Base-by-base conservation (phyloP, 2,329 filamentous ascomycete species). In the Ophiostoma novo-ulmi region DNA sequence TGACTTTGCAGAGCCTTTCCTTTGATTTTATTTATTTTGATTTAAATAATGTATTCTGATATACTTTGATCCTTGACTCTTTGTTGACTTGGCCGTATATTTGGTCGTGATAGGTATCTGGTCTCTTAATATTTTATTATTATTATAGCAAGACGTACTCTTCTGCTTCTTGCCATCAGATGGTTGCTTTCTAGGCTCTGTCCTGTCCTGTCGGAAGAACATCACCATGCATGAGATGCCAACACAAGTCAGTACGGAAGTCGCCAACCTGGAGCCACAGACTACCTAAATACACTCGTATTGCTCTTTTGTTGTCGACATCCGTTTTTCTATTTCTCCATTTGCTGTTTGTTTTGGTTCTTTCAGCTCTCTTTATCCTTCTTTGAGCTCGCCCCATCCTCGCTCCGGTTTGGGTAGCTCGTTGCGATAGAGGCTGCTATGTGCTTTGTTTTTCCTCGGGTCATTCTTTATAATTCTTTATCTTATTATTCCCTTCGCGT, bases 331-430 rank as follows among this genome's bases (percentile, higher is more conserved):
- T 20, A 48, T 48, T 48, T 48, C 44, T 48, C 44, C 44, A 48
- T 48, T 48, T 48, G 44, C 5, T 48, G 44, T 26, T 58, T 26
- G 14, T 26, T 13, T 22, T 58, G 6, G 11, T 58, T 58, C 52
- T 26, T 58, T 58, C 22, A 58, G 31, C 31, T 58, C n/a, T 31
- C 52, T 58, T 58, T 26, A 48, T 48, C 44, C 52, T 26, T 17
- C 52, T 22, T 58, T 58, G 52, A 26, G 52, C 52, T 10, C 26
- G 52, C 52, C 22, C 22, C 52, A 26, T 58, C 31, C n/a, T 5
- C 11, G 52, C 52, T 58, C 52, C 52, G 52, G 52, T 26, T 26
- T 58, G 52, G 52, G 52, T 58, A 58, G 52, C n/a, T 58, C 52
- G 52, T 22, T 14, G 31, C 17, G 41, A 44, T 17, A 44, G 41